Conservation (phyloP, 805 yeast species). For the Lachancea sp. region DNA sequence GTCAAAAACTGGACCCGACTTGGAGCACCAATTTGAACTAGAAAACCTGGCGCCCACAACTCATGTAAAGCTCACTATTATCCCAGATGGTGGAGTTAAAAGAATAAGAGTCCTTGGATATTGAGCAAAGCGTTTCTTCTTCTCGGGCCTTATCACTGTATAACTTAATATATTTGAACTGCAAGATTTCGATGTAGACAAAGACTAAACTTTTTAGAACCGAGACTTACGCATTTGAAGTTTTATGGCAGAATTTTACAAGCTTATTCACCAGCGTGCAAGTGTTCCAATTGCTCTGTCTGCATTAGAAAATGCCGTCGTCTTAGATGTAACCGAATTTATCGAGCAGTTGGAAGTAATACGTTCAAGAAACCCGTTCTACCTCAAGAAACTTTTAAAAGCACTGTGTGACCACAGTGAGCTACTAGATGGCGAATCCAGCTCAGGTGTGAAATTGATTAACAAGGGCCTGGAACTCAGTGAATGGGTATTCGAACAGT, state of each 20-base stretch:
- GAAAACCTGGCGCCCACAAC: constrained; percentile 39
- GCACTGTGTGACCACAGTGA: constrained; percentile 34
- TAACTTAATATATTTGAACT: too few relatives aligned
- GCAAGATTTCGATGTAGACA: too few relatives aligned
- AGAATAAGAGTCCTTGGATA: constrained; percentile 76
- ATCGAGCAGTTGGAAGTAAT: constrained; percentile 17
- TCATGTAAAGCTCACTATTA: constrained; percentile 73
- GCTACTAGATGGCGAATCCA: constrained; percentile 26
- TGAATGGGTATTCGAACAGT: constrained; percentile 32
- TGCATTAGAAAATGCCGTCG: background rate
- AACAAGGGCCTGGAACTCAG: constrained; percentile 8
- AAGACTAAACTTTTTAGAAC: too few relatives aligned
- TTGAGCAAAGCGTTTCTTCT: constrained; percentile 4
- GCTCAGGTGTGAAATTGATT: background rate
- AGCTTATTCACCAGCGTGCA: constrained; percentile 5
- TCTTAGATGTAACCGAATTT: constrained; percentile 8
- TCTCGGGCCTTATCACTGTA: too few relatives aligned
- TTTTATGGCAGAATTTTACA: background rate
- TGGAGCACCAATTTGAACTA: constrained; percentile 55
- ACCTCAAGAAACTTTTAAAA: constrained; percentile 43
- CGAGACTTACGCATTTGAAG: too few relatives aligned
- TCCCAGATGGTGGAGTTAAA: constrained; percentile 97
- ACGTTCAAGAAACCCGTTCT: constrained; percentile 42
- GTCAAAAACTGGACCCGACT: constrained; percentile 75
- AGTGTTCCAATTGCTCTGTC: background rate